Conservation (phyloP, 75 land plant genomes). For the Picea glauca region DNA sequence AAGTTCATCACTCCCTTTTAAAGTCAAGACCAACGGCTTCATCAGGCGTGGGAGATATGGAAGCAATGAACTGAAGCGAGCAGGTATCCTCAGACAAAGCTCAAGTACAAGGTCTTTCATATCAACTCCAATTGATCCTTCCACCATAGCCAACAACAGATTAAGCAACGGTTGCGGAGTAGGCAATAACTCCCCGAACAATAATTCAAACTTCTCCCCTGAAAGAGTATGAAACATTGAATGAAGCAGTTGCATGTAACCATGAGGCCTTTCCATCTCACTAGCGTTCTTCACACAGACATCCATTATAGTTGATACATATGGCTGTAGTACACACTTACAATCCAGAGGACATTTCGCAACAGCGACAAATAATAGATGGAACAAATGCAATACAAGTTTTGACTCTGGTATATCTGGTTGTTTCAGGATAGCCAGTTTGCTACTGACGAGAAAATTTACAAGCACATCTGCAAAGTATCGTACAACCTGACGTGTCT, state of each 20-base stretch:
- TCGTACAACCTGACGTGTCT: constrained; percentile 64
- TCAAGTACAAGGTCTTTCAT: constrained; percentile 92
- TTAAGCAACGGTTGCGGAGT: constrained; percentile 81
- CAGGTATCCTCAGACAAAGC: constrained; percentile 91
- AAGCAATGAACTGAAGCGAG: constrained; percentile 90
- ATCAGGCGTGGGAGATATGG: constrained; percentile 92
- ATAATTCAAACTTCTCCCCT: constrained; percentile 84
- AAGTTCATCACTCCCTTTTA: constrained; percentile 96
- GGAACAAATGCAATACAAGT: constrained; percentile 91
- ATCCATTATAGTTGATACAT: constrained; percentile 92
- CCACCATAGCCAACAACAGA: constrained; percentile 94
- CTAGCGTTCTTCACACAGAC: constrained; percentile 87
- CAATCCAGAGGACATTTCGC: constrained; percentile 45
- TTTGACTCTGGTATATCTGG: constrained; percentile 88
- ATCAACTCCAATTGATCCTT: constrained; percentile 91
- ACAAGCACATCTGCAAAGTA: constrained; percentile 94
- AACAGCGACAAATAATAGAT: constrained; percentile 79
- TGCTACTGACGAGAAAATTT: constrained; percentile 77
- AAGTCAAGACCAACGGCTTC: constrained; percentile 92
- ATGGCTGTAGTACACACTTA: constrained; percentile 94
- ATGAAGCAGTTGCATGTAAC: constrained; percentile 90
- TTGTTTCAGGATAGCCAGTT: constrained; percentile 87
- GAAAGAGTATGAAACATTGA: constrained; percentile 86
- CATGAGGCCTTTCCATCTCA: constrained; percentile 93
- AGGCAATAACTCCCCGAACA: constrained; percentile 81